A percentile compares a stretch with the other conserved stretches of the same genome.
Evolutionary conservation across 164 flowering plant species (phyloP).

Genomic region (Piper longum): DNA sequence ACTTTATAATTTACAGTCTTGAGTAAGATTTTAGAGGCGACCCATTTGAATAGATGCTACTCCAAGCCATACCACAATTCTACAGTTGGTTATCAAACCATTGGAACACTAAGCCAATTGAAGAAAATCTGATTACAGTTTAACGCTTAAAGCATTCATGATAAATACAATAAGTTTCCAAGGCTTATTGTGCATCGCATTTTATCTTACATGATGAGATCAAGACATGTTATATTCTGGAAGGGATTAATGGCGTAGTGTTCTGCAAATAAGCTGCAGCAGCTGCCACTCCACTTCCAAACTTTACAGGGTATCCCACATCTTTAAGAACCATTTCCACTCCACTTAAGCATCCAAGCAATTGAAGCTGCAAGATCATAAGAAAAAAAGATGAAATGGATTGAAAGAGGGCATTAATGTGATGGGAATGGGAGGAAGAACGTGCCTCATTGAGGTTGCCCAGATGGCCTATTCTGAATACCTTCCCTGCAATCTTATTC

Average conservation of each 20-base stretch:
- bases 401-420: neutral
- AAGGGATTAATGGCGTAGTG: conserved; percentile 61
- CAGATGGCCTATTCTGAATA: conserved; percentile 98
- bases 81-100: no score
- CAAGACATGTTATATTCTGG: conserved; percentile 46
- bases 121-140: no score
- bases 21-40: no score
- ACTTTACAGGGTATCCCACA: conserved; percentile 83
- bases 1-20: no score
- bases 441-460: conserved; percentile 85
- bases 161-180: neutral
- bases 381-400: neutral
- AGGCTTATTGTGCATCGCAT: neutral
- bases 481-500: conserved; percentile 95
- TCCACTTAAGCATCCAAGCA: conserved; percentile 87
- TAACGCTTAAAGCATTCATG: no score
- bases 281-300: conserved; percentile 90
- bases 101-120: no score
- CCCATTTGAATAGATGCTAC: no score
- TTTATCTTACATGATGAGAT: conserved; percentile 2
- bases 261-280: conserved; percentile 72
- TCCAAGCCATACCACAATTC: no score
- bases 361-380: conserved; percentile 50
- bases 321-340: conserved; percentile 96
- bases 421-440: neutral